These are phyloP conservation scores for Ganoderma resinaceum DNA, from an alignment of 1,284 basidiomycete genomes.

Conservation along the genomic window DNA sequence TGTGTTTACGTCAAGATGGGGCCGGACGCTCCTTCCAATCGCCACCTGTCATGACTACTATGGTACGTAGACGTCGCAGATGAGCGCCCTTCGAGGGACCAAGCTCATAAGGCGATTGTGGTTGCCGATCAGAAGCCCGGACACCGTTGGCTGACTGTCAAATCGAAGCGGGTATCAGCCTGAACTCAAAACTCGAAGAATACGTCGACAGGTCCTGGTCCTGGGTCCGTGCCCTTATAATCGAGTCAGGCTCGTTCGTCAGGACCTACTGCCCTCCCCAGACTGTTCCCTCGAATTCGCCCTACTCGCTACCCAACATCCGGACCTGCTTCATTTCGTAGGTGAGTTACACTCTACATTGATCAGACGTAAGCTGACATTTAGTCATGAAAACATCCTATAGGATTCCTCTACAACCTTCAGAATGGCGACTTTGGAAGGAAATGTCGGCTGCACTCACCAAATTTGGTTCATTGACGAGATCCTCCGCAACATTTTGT, in stretches of 20 bases:
- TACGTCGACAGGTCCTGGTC: not conserved
- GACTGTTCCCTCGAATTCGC: not conserved
- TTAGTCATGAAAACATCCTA: not conserved
- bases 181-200: not conserved
- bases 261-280: not conserved
- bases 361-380: not conserved
- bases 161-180: not conserved
- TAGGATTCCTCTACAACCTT: not conserved
- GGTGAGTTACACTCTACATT: not conserved
- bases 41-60: not conserved
- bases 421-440: not conserved
- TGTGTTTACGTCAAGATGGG: not conserved
- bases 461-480: conserved; percentile 26
- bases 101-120: not conserved
- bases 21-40: not conserved
- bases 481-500: conserved; percentile 23
- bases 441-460: not conserved
- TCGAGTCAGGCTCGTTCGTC: not conserved
- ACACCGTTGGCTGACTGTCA: not conserved
- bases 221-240: not conserved
- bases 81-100: not conserved
- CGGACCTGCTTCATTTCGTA: not conserved
- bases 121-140: not conserved
- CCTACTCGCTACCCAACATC: not conserved
- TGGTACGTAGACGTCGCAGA: not conserved